Evolutionary conservation across 2,329 filamentous ascomycete species (phyloP), one percentile per base, ranked within the genome.

Genomic region (Alternaria arbusti): DNA sequence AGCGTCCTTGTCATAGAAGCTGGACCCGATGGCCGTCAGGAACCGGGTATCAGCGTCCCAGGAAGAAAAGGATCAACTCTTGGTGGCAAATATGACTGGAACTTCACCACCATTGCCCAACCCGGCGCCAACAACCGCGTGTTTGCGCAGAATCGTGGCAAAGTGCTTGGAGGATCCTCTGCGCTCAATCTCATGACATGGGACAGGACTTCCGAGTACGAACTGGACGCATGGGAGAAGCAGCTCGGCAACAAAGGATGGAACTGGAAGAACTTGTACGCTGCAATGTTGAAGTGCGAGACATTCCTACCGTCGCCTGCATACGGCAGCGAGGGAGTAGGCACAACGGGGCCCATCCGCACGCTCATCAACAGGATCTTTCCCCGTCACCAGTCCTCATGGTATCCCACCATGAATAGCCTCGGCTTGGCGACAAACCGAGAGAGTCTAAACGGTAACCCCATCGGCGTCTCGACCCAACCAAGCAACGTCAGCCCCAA

Each of bases 371-470:
- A 84, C 65, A 79, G 82, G 3, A 74, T 81, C 51, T 74, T 83
- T 15, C 82, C 83, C 5, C 74, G 73, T 15, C 82, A 85, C 28
- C 82, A 84, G 66, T 64, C 78, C 10, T 69, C 77, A 0, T 86
- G 81, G 76, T 80, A 82, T 20, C 83, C 84, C 0, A 82, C 84
- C 0, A 72, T 87, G 44, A 81, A 83, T 44, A 81, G 78, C 30
- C 73, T 85, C 3, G 85, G 84, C 1, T 76, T 84, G 9, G 54
- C 72, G 3, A 63, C 71, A 6, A 84, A 83, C 56, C 68, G 71
- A n/a, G 76, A 85, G 52, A 86, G 84, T 9, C 78, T 87, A 2
- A 79, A 81, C 13, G 86, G 86, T 2, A 81, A 84, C 51, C 83
- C 82, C 13, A 71, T 86, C 4, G 86, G 86, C 7, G 84, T 84